These are phyloP conservation scores for Albugo laibachii DNA, from an alignment of 352 stramenopile genomes.

Conservation along the genomic window DNA sequence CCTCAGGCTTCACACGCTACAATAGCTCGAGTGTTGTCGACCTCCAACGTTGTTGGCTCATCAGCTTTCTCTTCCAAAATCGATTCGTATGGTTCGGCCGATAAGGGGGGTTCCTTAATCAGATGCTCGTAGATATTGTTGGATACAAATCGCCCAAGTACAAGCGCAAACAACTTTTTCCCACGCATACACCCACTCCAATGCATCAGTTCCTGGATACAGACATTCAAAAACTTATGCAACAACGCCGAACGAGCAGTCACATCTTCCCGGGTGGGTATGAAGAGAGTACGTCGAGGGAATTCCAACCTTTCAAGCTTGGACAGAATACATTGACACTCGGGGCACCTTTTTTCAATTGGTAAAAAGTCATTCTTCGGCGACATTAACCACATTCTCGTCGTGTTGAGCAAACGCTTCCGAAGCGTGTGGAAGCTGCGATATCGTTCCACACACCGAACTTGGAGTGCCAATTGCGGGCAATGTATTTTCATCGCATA, in stretches of 20 bases:
- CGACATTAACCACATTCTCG: slow-evolving; percentile 16
- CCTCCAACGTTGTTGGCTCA: too few relatives aligned
- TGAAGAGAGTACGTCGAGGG: slow-evolving; percentile 27
- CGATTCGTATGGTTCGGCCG: too few relatives aligned
- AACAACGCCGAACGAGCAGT: slow-evolving; percentile 23
- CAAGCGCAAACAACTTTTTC: slow-evolving; percentile 15
- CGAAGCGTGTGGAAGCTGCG: slow-evolving; percentile 30
- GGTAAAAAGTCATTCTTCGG: neutral
- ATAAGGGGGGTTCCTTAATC: neutral
- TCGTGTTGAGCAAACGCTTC: slow-evolving; percentile 20
- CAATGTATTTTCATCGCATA: slow-evolving; percentile 43
- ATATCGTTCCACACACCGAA: slow-evolving; percentile 33
- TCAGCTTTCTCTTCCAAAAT: too few relatives aligned
- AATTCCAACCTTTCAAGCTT: slow-evolving; percentile 22
- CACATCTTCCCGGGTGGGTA: slow-evolving; percentile 21
- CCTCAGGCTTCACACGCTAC: too few relatives aligned
- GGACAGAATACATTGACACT: slow-evolving; percentile 17
- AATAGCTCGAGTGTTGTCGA: too few relatives aligned
- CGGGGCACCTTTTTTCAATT: slow-evolving; percentile 11
- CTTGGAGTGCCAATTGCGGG: slow-evolving; percentile 19
- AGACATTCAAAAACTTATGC: slow-evolving; percentile 26
- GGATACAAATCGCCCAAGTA: slow-evolving; percentile 31
- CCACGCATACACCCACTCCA: slow-evolving; percentile 32
- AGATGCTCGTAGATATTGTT: slow-evolving; percentile 10
- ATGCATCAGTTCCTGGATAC: slow-evolving; percentile 13